Evolutionary conservation across 1,284 basidiomycete species (phyloP).

Genomic region (Ustilago loliicola): DNA sequence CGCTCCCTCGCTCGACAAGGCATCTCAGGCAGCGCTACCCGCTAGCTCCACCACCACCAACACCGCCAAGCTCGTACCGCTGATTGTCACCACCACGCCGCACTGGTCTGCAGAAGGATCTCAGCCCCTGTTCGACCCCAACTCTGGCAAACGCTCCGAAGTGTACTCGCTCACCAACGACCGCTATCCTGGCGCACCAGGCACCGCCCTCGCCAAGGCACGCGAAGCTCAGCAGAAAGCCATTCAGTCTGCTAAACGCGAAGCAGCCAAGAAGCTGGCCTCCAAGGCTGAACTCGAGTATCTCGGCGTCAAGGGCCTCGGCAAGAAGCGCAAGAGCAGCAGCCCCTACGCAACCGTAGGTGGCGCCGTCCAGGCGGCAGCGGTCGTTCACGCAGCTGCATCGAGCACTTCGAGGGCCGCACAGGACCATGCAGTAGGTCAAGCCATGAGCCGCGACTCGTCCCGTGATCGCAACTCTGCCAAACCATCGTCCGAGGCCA

Average conservation of each 20-base stretch:
- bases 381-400: constrained; percentile 16
- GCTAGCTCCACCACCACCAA: neutral
- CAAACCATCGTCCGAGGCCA: constrained; percentile 32
- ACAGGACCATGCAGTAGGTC: constrained; percentile 6
- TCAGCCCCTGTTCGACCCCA: constrained; percentile 47
- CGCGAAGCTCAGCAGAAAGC: constrained; percentile 57
- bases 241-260: constrained; percentile 47
- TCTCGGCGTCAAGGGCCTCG: constrained; percentile 61
- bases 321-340: constrained; percentile 64
- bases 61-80: constrained; percentile 27
- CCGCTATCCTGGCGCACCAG: constrained; percentile 64
- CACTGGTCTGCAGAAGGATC: constrained; percentile 51
- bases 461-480: constrained; percentile 35
- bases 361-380: neutral
- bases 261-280: constrained; percentile 53
- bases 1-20: constrained; percentile 26
- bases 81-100: constrained; percentile 48
- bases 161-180: constrained; percentile 65
- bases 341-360: constrained; percentile 58
- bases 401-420: constrained; percentile 17
- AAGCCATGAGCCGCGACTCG: constrained; percentile 49
- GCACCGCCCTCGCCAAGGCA: constrained; percentile 60
- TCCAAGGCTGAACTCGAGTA: constrained; percentile 63
- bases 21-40: neutral
- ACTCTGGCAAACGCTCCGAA: constrained; percentile 51